A percentile compares a stretch with the other conserved stretches of the same genome.
Evolutionary conservation across 139 green algal species (phyloP).

Genomic region (Chlorella sp.): DNA sequence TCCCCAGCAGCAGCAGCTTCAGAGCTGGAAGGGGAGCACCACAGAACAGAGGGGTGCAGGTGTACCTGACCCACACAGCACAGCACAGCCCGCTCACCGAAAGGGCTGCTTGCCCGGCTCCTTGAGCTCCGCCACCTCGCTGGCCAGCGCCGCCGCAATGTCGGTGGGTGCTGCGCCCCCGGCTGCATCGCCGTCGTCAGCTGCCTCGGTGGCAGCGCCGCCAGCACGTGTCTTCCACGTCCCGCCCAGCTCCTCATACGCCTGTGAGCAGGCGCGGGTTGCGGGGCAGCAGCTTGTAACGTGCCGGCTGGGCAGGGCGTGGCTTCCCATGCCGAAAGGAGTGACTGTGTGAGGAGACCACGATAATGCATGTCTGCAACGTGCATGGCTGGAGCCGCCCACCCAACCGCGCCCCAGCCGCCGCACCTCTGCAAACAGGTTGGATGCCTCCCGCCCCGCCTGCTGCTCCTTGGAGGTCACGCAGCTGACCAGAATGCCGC

Average conservation of each 20-base stretch:
- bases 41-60: too few relatives aligned
- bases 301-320: background rate
- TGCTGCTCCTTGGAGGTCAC: conserved; percentile 45
- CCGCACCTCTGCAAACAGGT: conserved; percentile 46
- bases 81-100: too few relatives aligned
- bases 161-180: conserved; percentile 4
- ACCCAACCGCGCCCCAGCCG: background rate
- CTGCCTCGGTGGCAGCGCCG: background rate
- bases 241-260: conserved; percentile 41
- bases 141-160: conserved; percentile 45
- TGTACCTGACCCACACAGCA: too few relatives aligned
- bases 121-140: conserved; percentile 57
- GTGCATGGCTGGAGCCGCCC: background rate
- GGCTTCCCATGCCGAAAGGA: too few relatives aligned
- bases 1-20: too few relatives aligned
- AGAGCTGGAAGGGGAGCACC: too few relatives aligned
- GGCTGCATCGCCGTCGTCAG: background rate
- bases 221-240: conserved; percentile 7
- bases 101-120: conserved; percentile 27
- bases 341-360: too few relatives aligned
- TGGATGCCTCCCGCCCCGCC: conserved; percentile 45
- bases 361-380: too few relatives aligned
- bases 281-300: background rate
- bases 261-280: conserved; percentile 14
- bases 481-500: conserved; percentile 54